phyloP scores from a whole-genome alignment of 2,329 filamentous ascomycete species.

The Didymosphaeria variabile region DNA sequence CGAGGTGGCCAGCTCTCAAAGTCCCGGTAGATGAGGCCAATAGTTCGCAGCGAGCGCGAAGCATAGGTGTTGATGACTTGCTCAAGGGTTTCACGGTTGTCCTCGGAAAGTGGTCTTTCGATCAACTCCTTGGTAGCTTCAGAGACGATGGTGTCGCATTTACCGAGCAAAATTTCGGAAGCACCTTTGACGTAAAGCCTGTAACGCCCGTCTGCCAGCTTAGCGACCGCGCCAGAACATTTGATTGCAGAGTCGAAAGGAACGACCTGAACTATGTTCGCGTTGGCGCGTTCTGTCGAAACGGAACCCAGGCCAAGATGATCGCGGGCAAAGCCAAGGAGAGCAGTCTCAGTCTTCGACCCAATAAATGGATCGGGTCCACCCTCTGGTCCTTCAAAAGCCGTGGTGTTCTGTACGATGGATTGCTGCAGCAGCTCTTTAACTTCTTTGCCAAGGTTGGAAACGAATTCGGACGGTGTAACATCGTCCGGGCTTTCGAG shows the following conservation, averaged over 20 bases:
- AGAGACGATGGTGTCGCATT: constrained; percentile 62
- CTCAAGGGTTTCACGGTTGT: constrained; percentile 68
- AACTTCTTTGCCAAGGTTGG: constrained; percentile 60
- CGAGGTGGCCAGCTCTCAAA: constrained; percentile 84
- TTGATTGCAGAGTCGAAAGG: constrained; percentile 73
- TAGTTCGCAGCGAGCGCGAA: constrained; percentile 80
- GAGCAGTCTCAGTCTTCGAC: constrained; percentile 80
- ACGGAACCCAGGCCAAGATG: constrained; percentile 71
- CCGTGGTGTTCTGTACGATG: constrained; percentile 51
- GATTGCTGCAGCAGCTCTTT: constrained; percentile 69
- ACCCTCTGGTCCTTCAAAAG: constrained; percentile 54
- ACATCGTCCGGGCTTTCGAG: constrained; percentile 57
- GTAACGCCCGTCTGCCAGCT: constrained; percentile 63
- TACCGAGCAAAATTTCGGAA: constrained; percentile 59
- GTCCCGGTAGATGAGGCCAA: constrained; percentile 83
- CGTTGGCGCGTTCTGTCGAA: constrained; percentile 69
- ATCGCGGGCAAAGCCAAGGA: constrained; percentile 74
- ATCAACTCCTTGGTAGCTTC: constrained; percentile 68
- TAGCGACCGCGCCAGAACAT: constrained; percentile 73
- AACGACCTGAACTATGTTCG: constrained; percentile 64
- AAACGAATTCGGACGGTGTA: constrained; percentile 63
- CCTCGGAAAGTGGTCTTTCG: constrained; percentile 62
- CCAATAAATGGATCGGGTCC: constrained; percentile 68
- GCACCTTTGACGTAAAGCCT: constrained; percentile 65
- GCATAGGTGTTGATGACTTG: constrained; percentile 80